These are phyloP conservation scores for Aspergillus taichungensis DNA, from an alignment of 495 filamentous ascomycete species.

Conservation along the genomic window DNA sequence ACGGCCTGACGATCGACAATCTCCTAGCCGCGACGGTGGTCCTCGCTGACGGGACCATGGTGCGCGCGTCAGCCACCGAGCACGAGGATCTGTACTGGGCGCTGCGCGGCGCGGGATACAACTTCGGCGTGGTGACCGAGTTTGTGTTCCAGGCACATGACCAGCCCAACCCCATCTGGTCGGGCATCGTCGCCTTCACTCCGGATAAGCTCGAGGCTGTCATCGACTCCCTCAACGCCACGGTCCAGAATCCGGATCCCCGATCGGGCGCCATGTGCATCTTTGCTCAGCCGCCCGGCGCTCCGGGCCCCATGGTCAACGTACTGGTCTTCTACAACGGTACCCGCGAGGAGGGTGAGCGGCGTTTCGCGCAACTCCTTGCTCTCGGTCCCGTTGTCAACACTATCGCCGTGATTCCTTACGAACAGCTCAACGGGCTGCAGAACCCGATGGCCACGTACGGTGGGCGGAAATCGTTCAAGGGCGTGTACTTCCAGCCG, in stretches of 20 bases:
- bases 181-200: slow-evolving; percentile 36
- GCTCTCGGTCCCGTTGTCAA: slow-evolving; percentile 28
- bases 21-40: slow-evolving; percentile 41
- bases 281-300: slow-evolving; percentile 26
- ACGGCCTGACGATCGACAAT: slow-evolving; percentile 47
- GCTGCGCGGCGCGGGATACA: slow-evolving; percentile 37
- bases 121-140: slow-evolving; percentile 38
- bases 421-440: slow-evolving; percentile 33
- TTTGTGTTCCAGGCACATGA: slow-evolving; percentile 40
- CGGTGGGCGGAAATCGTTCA: slow-evolving; percentile 36
- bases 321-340: slow-evolving; percentile 45
- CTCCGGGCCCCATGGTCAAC: slow-evolving; percentile 28
- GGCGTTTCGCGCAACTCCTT: slow-evolving; percentile 30
- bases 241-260: slow-evolving; percentile 21
- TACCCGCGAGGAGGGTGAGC: slow-evolving; percentile 27
- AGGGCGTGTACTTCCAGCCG: slow-evolving; percentile 40
- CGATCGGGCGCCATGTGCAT: slow-evolving; percentile 31
- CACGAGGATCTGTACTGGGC: slow-evolving; percentile 41
- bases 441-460: slow-evolving; percentile 32
- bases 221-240: slow-evolving; percentile 31
- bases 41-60: slow-evolving; percentile 38
- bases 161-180: slow-evolving; percentile 35
- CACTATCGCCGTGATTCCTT: slow-evolving; percentile 32
- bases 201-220: slow-evolving; percentile 30
- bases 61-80: slow-evolving; percentile 28